Evolutionary conservation across 495 filamentous ascomycete genomes (phyloP), one percentile per base, ranked within the genome.

Genomic region (Aspergillus egyptiacus): DNA sequence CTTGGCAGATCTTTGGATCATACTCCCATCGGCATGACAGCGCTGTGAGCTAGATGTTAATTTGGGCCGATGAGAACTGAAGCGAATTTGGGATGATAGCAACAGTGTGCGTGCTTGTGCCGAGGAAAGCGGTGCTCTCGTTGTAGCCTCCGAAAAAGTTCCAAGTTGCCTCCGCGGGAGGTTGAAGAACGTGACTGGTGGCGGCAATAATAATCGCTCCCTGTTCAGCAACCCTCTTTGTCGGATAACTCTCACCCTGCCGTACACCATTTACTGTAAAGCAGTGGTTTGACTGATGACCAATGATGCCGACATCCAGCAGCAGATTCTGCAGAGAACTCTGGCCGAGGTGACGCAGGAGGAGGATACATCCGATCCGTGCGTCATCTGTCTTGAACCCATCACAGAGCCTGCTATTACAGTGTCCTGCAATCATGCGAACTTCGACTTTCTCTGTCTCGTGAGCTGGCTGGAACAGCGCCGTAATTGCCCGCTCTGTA

Each of bases 401-500:
- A 73, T 95, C 64, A 79, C 82, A 5, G 87, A 91, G 56, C 68
- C 80, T 30, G 85, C 84, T 47, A 67, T 82, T 14, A 80, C 86
- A 4, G 68, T 76, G 30, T 87, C 89, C 14, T 96, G 90, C 75
- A 73, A 75, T 15, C 90, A 96, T 72, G 64, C 76, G 37, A 82
- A 80, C 56, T 95, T 93, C 62, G 88, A 95, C 67, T 91, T 88
- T 62, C 57, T 89, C 10, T 96, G 90, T 58, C 77, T 95, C 8
- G 62, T 86, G 15, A 90, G 79, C 68, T 95, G 90, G 90, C 69
- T 91, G 11, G 78, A 91, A 55, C 74, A 89, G 58, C 78, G 78
- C 19, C 66, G 83, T 0, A 77, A 66, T 40, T 95, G 89, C 62
- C 89, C 89, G 8, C 71, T 95, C 46, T 95, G 87, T 77, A 65